Evolutionary conservation across 2,329 filamentous ascomycete species (phyloP).

Genomic region (Hypocreales sp.): DNA sequence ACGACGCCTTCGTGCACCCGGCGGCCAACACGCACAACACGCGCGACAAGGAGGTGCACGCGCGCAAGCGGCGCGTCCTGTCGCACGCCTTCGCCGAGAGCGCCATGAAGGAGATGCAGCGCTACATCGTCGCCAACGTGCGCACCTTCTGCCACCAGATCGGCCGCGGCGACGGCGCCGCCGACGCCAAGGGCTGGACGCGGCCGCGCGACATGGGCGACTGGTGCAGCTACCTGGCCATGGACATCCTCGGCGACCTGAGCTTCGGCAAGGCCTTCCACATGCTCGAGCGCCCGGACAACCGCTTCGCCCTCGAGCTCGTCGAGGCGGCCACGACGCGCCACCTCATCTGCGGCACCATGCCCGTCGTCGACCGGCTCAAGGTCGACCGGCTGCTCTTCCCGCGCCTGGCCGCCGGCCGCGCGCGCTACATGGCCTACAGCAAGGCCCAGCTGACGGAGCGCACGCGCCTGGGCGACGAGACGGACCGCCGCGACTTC

Average conservation of each 20-base stretch:
- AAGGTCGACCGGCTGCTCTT: conserved; percentile 54
- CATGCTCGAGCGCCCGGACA: conserved; percentile 42
- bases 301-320: conserved; percentile 50
- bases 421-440: conserved; percentile 57
- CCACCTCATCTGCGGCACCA: conserved; percentile 56
- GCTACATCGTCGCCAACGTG: conserved; percentile 49
- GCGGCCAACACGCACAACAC: conserved; percentile 59
- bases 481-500: conserved; percentile 55
- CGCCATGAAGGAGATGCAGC: conserved; percentile 52
- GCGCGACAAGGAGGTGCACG: conserved; percentile 52
- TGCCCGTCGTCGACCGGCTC: conserved; percentile 52
- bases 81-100: conserved; percentile 56
- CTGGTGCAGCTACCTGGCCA: conserved; percentile 46
- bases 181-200: conserved; percentile 40
- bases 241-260: conserved; percentile 46
- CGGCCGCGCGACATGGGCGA: conserved; percentile 44
- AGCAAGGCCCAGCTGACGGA: conserved; percentile 51
- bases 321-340: conserved; percentile 53
- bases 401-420: conserved; percentile 47
- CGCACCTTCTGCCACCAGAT: conserved; percentile 49
- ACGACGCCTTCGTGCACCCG: conserved; percentile 57
- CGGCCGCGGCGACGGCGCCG: conserved; percentile 22
- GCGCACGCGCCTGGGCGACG: conserved; percentile 49
- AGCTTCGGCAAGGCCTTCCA: conserved; percentile 48
- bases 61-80: conserved; percentile 54